Evolutionary conservation across 1,284 basidiomycete genomes (phyloP).

Genomic region (Rhodotorula sp.): DNA sequence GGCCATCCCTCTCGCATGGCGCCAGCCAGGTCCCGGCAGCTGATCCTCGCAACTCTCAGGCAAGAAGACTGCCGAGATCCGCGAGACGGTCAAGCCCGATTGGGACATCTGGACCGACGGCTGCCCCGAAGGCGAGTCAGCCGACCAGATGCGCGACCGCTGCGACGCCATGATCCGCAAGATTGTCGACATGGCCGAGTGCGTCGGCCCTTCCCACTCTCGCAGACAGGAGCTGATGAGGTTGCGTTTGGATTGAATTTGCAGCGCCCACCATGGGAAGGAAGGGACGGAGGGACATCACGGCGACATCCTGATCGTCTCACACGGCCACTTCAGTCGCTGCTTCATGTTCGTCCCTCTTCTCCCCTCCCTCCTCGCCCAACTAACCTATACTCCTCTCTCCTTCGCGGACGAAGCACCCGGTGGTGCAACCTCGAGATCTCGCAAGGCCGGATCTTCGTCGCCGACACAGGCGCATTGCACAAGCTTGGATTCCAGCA

Average conservation of each 20-base stretch:
- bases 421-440: constrained; percentile 73
- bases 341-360: constrained; percentile 58
- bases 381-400: too few relatives aligned
- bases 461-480: constrained; percentile 69
- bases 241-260: neutral
- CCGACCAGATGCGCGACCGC: constrained; percentile 70
- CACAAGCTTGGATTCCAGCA: constrained; percentile 64
- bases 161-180: constrained; percentile 70
- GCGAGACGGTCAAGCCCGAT: constrained; percentile 31
- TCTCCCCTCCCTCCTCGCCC: neutral
- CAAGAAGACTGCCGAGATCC: constrained; percentile 30
- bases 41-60: neutral
- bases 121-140: constrained; percentile 81
- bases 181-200: constrained; percentile 49
- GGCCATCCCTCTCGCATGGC: constrained; percentile 41
- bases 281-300: constrained; percentile 19
- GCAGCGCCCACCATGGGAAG: constrained; percentile 55
- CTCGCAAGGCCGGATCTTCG: constrained; percentile 64
- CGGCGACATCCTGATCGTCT: constrained; percentile 43
- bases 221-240: neutral
- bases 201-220: neutral
- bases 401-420: constrained; percentile 45
- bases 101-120: constrained; percentile 49
- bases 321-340: constrained; percentile 65
- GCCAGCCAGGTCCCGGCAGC: too few relatives aligned